Base-by-base conservation (phyloP, 2,329 filamentous ascomycete species). In the Trichoderma arundinaceum region DNA sequence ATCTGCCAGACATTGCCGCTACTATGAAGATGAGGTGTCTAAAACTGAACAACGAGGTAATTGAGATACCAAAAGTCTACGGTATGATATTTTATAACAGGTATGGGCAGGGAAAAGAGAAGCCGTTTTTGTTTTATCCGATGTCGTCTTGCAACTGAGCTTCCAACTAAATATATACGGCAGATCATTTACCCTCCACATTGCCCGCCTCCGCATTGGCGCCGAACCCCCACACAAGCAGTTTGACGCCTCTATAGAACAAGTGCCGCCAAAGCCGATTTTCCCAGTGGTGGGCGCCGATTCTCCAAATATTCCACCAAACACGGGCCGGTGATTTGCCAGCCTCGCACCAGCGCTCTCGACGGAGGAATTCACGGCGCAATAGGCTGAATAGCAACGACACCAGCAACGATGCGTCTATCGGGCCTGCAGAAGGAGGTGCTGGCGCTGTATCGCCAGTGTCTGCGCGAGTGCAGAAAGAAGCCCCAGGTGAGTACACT, bases 391-490 rank as follows among this genome's bases (percentile, higher is more conserved):
- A 61, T 19, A 10, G 54, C 38, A 33, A 51, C 38, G 35, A 39
- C 35, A 46, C 19, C 15, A 7, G 10, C 7, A 28, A 17, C 33
- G 22, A 75, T 74, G 72, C 71, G 88, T 72, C 82, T 94, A 32
- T 96, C 94, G 7, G 95, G 95, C 41, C 82, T 98, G n/a, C 94
- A 98, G 76, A 90, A 87, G 72, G 92, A 97, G 73, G 94, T 97
- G 3, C 78, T 98, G 59, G 84, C 88, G 39, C 86, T 99, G 13
- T 99, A 98, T 77, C 88, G 94, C 66, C 86, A 88, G 74, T 98
- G 94, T 73, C 81, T 99, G 32, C 87, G 94, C 67, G 92, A 91
- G 73, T 88, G 90, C 66, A 87, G 90, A 67, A 89, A 88, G 73
- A 98, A 99, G 77, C 92, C 94, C 57, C 75, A 79, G 72, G 92